phyloP scores from a whole-genome alignment of 2,329 filamentous ascomycete species.

The Aspergillus clavatus region DNA sequence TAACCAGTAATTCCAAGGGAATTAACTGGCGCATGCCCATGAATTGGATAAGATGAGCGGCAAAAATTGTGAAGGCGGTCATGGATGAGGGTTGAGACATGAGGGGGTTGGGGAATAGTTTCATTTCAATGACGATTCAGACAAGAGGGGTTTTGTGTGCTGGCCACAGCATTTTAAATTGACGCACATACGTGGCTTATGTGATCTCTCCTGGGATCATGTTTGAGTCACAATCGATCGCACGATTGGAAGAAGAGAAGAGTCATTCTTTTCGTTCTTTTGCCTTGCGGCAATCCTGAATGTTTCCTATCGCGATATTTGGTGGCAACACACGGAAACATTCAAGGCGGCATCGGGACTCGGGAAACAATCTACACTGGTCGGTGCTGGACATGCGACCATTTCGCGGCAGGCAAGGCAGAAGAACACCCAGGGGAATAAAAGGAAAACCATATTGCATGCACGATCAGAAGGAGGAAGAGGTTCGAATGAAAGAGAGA shows the following conservation, averaged over 20 bases:
- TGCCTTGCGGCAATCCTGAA: no score
- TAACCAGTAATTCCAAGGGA: conserved; percentile 20
- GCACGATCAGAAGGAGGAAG: conserved; percentile 1
- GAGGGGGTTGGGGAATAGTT: background rate
- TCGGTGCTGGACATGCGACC: no score
- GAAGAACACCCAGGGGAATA: background rate
- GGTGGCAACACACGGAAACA: no score
- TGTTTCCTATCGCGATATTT: no score
- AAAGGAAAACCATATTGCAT: background rate
- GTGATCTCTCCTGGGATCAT: conserved; percentile 1
- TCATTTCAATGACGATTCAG: conserved; percentile 6
- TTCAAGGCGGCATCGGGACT: no score
- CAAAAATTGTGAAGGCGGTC: background rate
- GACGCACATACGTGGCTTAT: conserved; percentile 1
- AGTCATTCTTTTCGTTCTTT: background rate
- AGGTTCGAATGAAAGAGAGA: conserved; percentile 7
- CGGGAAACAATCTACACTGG: no score
- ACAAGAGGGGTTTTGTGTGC: conserved; percentile 22
- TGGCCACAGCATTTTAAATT: conserved; percentile 15
- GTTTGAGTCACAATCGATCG: background rate
- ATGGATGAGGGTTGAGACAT: conserved; percentile 1
- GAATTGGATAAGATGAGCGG: conserved; percentile 2
- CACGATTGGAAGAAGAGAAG: background rate
- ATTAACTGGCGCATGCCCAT: background rate
- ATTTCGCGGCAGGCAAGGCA: background rate